A percentile compares a stretch with the other conserved stretches of the same genome.
Evolutionary conservation across 2,329 filamentous ascomycete species (phyloP).

Genomic region (Laburnicola sp.): DNA sequence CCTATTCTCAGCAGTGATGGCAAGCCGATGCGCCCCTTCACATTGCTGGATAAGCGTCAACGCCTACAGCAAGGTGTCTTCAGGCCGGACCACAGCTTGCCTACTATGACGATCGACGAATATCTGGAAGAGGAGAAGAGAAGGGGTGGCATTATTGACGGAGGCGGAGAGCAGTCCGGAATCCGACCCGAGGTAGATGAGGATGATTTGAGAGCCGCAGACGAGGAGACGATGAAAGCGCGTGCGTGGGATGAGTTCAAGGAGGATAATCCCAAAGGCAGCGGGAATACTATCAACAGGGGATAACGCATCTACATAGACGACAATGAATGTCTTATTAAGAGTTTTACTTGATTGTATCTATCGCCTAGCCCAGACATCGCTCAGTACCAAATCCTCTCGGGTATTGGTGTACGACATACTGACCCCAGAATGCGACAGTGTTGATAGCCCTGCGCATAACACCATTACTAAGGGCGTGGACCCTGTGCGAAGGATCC

Average conservation of each 20-base stretch:
- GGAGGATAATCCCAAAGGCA: constrained; percentile 83
- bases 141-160: constrained; percentile 86
- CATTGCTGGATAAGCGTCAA: constrained; percentile 74
- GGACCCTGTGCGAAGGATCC: background rate
- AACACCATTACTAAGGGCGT: background rate
- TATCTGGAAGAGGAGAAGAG: constrained; percentile 89
- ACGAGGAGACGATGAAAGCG: constrained; percentile 90
- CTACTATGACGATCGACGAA: constrained; percentile 97
- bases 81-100: constrained; percentile 85
- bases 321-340: background rate
- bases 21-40: constrained; percentile 89
- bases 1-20: constrained; percentile 78
- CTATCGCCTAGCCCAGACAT: too few species aligned
- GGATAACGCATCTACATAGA: constrained; percentile 50
- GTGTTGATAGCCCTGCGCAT: background rate
- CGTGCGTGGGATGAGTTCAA: constrained; percentile 93
- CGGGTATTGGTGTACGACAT: too few species aligned
- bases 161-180: constrained; percentile 76
- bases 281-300: constrained; percentile 81
- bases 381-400: too few species aligned
- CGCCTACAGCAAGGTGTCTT: constrained; percentile 82
- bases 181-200: constrained; percentile 76
- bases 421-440: too few species aligned
- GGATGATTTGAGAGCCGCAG: constrained; percentile 84
- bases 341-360: constrained; percentile 14